Conservation (phyloP, 805 yeast species). For the Kluyveromyces starmeri region DNA sequence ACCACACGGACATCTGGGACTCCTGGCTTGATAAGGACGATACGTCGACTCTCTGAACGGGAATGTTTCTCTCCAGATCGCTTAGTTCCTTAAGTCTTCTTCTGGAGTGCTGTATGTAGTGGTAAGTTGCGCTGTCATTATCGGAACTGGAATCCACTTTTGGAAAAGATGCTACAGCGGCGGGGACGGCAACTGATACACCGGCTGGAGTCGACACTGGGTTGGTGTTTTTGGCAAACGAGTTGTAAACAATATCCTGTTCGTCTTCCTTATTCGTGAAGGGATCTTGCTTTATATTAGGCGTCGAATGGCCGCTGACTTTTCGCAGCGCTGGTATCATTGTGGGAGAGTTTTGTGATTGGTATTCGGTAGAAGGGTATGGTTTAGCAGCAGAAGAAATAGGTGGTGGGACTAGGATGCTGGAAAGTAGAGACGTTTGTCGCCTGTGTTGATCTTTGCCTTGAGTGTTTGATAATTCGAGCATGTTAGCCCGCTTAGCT, state of each 20-base stretch:
- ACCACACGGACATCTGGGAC: conserved; percentile 10
- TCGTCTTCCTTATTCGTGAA: conserved; percentile 2
- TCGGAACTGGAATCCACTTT: background rate
- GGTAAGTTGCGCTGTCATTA: background rate
- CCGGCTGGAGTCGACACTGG: background rate
- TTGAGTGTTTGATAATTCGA: conserved; percentile 2
- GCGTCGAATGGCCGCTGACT: conserved; percentile 6
- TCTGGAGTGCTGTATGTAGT: conserved; percentile 1
- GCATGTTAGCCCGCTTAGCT: conserved; percentile 8
- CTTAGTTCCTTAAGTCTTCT: background rate
- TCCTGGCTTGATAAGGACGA: conserved; percentile 19
- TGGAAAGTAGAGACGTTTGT: conserved; percentile 7
- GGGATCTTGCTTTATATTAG: conserved; percentile 11
- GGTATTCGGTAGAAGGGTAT: background rate
- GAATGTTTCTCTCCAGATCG: conserved; percentile 8
- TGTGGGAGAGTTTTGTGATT: background rate
- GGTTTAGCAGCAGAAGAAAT: conserved; percentile 1
- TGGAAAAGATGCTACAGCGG: background rate
- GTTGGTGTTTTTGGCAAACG: background rate
- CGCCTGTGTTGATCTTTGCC: background rate
- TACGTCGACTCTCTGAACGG: conserved; percentile 16
- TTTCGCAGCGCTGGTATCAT: conserved; percentile 9
- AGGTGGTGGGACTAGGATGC: conserved; percentile 7
- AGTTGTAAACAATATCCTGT: too few species aligned
- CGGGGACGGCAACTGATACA: background rate